Base-by-base conservation (phyloP, 176 grass and related monocot species). In the Raddia distichophylla region DNA sequence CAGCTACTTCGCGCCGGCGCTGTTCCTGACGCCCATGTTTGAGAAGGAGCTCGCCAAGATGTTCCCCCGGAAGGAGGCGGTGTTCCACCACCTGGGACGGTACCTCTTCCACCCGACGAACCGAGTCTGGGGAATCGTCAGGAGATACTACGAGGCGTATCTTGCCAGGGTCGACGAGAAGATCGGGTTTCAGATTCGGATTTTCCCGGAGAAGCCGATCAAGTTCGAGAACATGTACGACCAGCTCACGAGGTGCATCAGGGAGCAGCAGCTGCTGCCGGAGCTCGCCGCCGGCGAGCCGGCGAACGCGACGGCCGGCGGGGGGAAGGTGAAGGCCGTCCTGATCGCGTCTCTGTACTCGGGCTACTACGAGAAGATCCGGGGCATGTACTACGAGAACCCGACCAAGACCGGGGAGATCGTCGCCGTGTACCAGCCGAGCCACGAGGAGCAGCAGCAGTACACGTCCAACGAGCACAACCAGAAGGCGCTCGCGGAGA, bases 371-470 rank as follows among this genome's bases (percentile, higher is more conserved):
- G 94, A 97, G 74, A 89, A 87, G 79, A 97, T 97, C 84, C 77
- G 90, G 4, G 89, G 77, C 17, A 86, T 94, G 60, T 97, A 97
- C 86, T 97, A 89, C 84, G 94, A 97, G 80, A 87, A 78, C 59
- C 91, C 94, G 2, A 93, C 94, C 67, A 73, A 69, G 76, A 90
- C 57, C 0, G 94, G 91, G 0, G 94, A 97, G 70, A 50, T 90
- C n/a, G 84, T 97, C 45, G 87, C 91, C 4, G 94, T 97, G 63
- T 94, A 84, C 82, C 94, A 97, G 84, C 94, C 94, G 0, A 97
- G 94, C 84, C 94, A 97, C 67, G 94, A 97, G 78, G 94, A 94
- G 83, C 75, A 88, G 81, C 94, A 97, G 87, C 89, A 91, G 87
- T 89, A 93, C 77, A 75, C 92, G 84, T 90, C 89, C 1, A 90